Evolutionary conservation across 176 grass and related monocot species (phyloP), one percentile per base, ranked within the genome.

Genomic region (Pontederia crassipes): DNA sequence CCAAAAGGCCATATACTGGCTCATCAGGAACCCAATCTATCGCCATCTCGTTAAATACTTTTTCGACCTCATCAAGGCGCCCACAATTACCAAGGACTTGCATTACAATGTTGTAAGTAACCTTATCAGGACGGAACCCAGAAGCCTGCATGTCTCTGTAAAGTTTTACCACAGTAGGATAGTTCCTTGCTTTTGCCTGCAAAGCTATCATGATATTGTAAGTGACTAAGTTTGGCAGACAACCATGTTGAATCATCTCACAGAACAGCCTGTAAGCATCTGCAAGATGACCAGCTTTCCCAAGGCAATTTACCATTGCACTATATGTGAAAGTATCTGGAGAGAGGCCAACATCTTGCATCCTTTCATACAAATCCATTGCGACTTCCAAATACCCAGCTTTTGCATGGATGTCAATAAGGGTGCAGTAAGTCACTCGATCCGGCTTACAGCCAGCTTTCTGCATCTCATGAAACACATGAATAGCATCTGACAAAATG

Each of bases 391-490:
- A 72, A 52, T 88, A 90, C 40, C 92, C 92, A 64, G 81, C 79
- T 74, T 97, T 97, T 75, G 92, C 92, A 85, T 91, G 84, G 57
- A 97, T 97, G 72, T 97, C 92, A 56, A 97, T 91, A 28, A 97
- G 78, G 18, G 87, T 91, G 57, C 84, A 91, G 49, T 97, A 97
- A 51, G 92, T 97, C 55, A 97, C 87, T 56, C 60, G 72, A 46
- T 97, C 92, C 16, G 92, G 92, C 56, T 82, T 58, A 48, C 76
- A 81, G 49, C 92, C 87, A 49, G 74, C 67, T 69, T 67, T 59
- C 80, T 91, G 83, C 92, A 97, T 97, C 70, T 91, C 92, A 62
- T 83, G 58, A 59, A 97, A 97, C 32, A 97, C 79, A 20, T 82
- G 79, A 70, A 97, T 64, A 65, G 87, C 84, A 57, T 92, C 93